These are phyloP conservation scores for Chaetoceros muelleri DNA, from an alignment of 108 stramenopile species.

Conservation along the genomic window DNA sequence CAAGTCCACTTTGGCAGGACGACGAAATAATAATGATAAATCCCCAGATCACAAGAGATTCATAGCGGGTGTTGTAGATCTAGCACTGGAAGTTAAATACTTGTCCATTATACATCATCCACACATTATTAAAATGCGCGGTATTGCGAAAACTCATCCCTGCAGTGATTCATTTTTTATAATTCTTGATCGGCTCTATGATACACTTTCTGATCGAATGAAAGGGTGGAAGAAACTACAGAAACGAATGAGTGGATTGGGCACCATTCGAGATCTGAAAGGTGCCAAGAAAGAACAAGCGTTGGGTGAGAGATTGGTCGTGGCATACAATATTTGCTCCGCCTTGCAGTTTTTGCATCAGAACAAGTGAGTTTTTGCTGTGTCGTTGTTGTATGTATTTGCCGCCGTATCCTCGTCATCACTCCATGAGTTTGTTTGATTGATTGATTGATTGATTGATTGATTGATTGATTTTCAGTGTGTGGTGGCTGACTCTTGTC, in stretches of 20 bases:
- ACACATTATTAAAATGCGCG: slow-evolving; percentile 87
- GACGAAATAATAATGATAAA: neutral
- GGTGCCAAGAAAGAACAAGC: neutral
- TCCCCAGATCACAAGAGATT: slow-evolving; percentile 52
- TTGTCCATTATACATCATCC: slow-evolving; percentile 72
- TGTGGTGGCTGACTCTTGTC: neutral
- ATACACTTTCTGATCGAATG: slow-evolving; percentile 53
- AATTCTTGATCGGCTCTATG: slow-evolving; percentile 68
- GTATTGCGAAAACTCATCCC: slow-evolving; percentile 15
- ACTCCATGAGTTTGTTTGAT: too few relatives aligned
- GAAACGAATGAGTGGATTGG: neutral
- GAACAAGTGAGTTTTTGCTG: neutral
- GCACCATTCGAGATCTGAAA: neutral
- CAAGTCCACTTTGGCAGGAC: slow-evolving; percentile 28
- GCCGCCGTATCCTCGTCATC: too few relatives aligned
- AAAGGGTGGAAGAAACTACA: slow-evolving; percentile 46
- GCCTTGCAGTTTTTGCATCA: slow-evolving; percentile 15
- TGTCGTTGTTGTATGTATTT: neutral
- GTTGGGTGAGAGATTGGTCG: neutral
- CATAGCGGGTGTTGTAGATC: slow-evolving; percentile 65
- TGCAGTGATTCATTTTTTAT: slow-evolving; percentile 50
- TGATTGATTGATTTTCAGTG: too few relatives aligned
- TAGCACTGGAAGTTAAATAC: slow-evolving; percentile 72
- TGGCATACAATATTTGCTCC: neutral
- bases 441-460: too few relatives aligned